Evolutionary conservation across 441 rosid genomes (phyloP).

Genomic region (Populus hybrid): DNA sequence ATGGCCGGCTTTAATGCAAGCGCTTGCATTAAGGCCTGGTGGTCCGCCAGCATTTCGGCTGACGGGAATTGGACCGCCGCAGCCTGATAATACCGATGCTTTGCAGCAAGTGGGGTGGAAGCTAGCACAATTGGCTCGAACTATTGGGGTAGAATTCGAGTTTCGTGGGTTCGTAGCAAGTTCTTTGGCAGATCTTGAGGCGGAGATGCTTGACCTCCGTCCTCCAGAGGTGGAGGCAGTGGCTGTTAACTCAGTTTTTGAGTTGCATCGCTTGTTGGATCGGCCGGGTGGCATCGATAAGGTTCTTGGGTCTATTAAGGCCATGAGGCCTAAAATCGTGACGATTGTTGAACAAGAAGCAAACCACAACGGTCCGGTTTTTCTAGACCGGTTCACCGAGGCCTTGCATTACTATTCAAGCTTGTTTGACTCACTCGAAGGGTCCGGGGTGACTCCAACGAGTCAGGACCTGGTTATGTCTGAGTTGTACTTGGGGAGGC

Average conservation of each 20-base stretch:
- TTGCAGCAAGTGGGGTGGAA: constrained; percentile 79
- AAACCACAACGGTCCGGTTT: constrained; percentile 76
- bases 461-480: constrained; percentile 55
- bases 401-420: constrained; percentile 77
- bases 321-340: constrained; percentile 72
- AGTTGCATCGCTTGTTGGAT: constrained; percentile 68
- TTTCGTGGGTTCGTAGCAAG: constrained; percentile 78
- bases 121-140: constrained; percentile 75
- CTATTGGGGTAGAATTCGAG: constrained; percentile 70
- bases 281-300: constrained; percentile 70
- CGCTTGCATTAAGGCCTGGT: constrained; percentile 69
- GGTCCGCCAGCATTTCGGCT: constrained; percentile 86
- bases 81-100: constrained; percentile 53
- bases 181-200: constrained; percentile 80
- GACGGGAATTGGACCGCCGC: constrained; percentile 80
- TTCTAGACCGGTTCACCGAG: constrained; percentile 80
- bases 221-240: constrained; percentile 61
- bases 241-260: constrained; percentile 86
- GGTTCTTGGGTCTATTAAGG: constrained; percentile 56
- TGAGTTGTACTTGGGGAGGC: constrained; percentile 69
- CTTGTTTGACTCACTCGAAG: constrained; percentile 83
- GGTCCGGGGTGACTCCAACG: constrained; percentile 39
- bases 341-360: constrained; percentile 90
- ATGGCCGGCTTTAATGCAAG: constrained; percentile 88
- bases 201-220: constrained; percentile 67